Base-by-base conservation (phyloP, 805 yeast genomes). In the Komagataella mondaviorum region DNA sequence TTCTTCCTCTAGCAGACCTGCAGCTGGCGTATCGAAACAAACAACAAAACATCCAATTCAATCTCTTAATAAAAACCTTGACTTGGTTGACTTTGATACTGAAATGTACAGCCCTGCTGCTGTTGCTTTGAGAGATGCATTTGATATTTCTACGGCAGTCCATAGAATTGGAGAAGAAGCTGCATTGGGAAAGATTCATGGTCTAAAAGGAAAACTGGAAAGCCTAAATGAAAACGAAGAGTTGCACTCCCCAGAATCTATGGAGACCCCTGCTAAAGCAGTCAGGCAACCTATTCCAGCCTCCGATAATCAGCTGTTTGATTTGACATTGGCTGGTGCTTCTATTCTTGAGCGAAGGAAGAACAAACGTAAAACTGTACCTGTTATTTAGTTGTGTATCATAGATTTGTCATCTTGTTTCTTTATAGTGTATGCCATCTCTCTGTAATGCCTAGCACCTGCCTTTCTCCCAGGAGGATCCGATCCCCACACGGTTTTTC, bases 71-170 rank as follows among this genome's bases (percentile, higher is more conserved):
- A 22, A 44, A 49, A 49, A 44, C 20, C 23, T 30, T 16, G 24
- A 36, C 45, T 24, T 16, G 23, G 39, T 30, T 8, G 18, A 8
- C 14, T 14, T n/a, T n/a, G 17, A 16, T 7, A 60, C 56, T 10
- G 61, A 68, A 3, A 53, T 75, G 54, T 77, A 73, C 58, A 72
- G 80, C 10, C 83, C 83, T 6, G 81, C 80, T 4, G 80, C 80
- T 2, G 75, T 72, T 54, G 82, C 81, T 2, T 69, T 78, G 64
- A 70, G 77, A 53, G 83, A 78, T 54, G 82, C 81, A 12, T 77
- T 77, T 62, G 83, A 78, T 57, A 74, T 78, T 18, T 75, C 82
- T 1, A 68, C 80, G n/a, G 82, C 82, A 0, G 81, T 78, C 12
- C 81, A 76, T 58, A 68, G 83, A 60, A 71, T 73, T 71, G 78